These are phyloP conservation scores for Hanseniaspora jakobsenii DNA, from an alignment of 805 yeast species.

Conservation along the genomic window DNA sequence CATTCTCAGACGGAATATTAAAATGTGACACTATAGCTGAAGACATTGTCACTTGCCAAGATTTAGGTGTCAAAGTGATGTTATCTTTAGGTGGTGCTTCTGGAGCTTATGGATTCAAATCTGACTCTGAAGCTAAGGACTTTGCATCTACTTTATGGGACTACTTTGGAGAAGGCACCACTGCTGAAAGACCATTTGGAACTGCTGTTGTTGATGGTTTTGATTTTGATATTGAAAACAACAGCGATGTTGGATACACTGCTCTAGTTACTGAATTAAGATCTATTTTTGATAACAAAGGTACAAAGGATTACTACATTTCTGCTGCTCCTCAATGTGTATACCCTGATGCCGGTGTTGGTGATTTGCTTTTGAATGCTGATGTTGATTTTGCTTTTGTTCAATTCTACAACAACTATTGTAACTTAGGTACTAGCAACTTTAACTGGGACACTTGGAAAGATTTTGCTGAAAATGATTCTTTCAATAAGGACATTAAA, in stretches of 20 bases:
- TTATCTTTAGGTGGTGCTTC: conserved; percentile 69
- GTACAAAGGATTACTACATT: conserved; percentile 49
- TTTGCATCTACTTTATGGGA: conserved; percentile 53
- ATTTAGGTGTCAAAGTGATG: conserved; percentile 62
- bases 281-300: conserved; percentile 39
- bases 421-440: conserved; percentile 36
- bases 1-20: conserved; percentile 32
- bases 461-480: conserved; percentile 38
- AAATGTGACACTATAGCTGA: conserved; percentile 45
- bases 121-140: conserved; percentile 60
- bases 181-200: conserved; percentile 56
- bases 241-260: conserved; percentile 51
- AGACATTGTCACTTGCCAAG: conserved; percentile 68
- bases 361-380: conserved; percentile 45
- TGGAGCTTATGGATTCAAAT: conserved; percentile 72
- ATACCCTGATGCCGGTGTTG: conserved; percentile 64
- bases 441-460: conserved; percentile 73
- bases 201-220: conserved; percentile 76
- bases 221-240: conserved; percentile 78
- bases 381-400: conserved; percentile 70
- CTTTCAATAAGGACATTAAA: conserved; percentile 56
- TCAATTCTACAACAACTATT: conserved; percentile 82
- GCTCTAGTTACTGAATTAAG: conserved; percentile 44
- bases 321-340: conserved; percentile 92
- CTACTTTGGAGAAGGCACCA: conserved; percentile 49